A percentile compares a stretch with the other conserved stretches of the same genome.
Evolutionary conservation across 805 yeast genomes (phyloP).

Genomic region (Yarrowia sp.): DNA sequence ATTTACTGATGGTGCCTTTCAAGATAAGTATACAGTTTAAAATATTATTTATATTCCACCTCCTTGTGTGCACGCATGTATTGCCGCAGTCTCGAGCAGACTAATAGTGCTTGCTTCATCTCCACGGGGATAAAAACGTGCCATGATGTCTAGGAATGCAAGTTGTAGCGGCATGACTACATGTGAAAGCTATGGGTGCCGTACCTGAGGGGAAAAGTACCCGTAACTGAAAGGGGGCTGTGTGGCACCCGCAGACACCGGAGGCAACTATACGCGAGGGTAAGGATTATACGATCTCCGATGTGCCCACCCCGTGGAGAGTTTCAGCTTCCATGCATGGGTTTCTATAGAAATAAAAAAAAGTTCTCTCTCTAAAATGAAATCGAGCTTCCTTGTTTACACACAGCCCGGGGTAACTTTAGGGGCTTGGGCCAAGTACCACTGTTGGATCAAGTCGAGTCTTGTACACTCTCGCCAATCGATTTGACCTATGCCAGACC

Average conservation of each 20-base stretch:
- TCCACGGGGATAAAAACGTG: neutral
- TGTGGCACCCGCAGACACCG: neutral
- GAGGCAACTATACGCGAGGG: too few relatives aligned
- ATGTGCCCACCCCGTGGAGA: neutral
- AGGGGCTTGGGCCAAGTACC: neutral
- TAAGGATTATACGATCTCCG: neutral
- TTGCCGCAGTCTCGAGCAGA: neutral
- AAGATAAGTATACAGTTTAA: neutral
- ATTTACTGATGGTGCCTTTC: neutral
- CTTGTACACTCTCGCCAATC: neutral
- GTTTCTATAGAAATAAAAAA: neutral
- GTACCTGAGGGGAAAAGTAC: neutral
- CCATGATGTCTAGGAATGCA: neutral
- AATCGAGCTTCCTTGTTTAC: neutral
- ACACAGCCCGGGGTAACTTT: neutral
- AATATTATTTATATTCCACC: slow-evolving; percentile 5
- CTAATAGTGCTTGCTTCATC: neutral
- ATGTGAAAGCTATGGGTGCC: neutral
- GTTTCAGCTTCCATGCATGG: slow-evolving; percentile 5
- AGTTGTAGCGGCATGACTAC: neutral
- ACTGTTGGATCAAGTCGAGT: neutral
- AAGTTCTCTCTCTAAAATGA: neutral
- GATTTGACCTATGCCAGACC: neutral
- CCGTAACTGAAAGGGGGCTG: neutral
- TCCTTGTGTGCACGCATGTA: neutral